Evolutionary conservation across 2,329 filamentous ascomycete species (phyloP).

Genomic region (Metarhizium anisopliae): DNA sequence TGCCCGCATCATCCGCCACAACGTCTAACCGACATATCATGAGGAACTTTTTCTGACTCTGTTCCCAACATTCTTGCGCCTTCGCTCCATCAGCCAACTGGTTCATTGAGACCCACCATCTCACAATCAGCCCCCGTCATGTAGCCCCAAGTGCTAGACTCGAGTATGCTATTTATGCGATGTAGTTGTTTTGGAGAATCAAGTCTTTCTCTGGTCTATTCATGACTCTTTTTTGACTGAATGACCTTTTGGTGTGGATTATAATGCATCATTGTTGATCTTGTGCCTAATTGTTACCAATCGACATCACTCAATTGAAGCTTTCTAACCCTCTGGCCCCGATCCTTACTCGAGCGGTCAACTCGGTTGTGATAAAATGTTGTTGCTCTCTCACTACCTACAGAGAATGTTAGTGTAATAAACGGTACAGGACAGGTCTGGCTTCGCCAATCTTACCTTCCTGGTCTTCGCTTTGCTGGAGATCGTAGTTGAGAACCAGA

Average conservation of each 20-base stretch:
- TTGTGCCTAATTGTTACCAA: constrained; percentile 53
- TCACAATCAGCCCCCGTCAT: too few species aligned
- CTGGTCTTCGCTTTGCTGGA: constrained; percentile 70
- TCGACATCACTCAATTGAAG: constrained; percentile 95
- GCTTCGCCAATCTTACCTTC: constrained; percentile 52
- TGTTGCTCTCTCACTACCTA: constrained; percentile 40
- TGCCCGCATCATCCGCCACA: too few species aligned
- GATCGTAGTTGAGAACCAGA: constrained; percentile 90
- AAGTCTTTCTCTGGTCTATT: too few species aligned
- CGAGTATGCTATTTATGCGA: too few species aligned
- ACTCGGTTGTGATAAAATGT: constrained; percentile 44
- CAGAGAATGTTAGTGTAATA: constrained; percentile 11
- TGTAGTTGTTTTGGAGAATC: too few species aligned
- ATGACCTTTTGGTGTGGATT: neutral
- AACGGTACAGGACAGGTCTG: neutral
- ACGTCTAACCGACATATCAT: too few species aligned
- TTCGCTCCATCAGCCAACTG: too few species aligned
- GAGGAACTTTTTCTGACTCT: too few species aligned
- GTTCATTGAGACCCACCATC: too few species aligned
- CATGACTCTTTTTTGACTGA: neutral
- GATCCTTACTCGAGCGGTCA: constrained; percentile 51
- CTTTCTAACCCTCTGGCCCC: constrained; percentile 77
- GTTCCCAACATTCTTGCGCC: too few species aligned
- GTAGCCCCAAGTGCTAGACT: too few species aligned
- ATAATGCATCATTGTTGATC: neutral